Conservation (phyloP, 805 yeast genomes). For the Candida cerambycidarum region DNA sequence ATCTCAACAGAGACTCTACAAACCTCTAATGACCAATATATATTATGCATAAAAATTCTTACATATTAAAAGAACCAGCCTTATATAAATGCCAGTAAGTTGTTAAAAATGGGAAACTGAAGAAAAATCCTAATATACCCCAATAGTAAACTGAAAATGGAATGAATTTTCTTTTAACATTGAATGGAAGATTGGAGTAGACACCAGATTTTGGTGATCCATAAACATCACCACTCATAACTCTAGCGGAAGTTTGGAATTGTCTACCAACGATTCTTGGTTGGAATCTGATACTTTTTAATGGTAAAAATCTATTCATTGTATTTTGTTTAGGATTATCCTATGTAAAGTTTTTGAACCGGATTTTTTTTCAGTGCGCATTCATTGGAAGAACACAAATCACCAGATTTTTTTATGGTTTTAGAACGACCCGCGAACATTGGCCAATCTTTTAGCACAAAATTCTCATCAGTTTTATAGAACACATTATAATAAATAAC, state of each 20-base stretch:
- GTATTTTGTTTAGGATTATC: conserved; percentile 8
- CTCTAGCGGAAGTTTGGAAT: conserved; percentile 49
- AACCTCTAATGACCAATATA: background rate
- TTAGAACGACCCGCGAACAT: conserved; percentile 5
- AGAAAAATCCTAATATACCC: conserved; percentile 61
- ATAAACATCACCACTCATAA: conserved; percentile 29
- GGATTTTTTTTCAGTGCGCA: conserved; percentile 5
- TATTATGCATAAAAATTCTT: conserved; percentile 4
- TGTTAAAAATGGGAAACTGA: conserved; percentile 70
- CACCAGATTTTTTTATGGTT: conserved; percentile 8
- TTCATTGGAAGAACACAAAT: conserved; percentile 11
- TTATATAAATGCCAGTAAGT: conserved; percentile 82
- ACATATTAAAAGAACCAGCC: conserved; percentile 55
- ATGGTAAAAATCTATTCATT: conserved; percentile 15
- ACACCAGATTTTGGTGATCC: conserved; percentile 58
- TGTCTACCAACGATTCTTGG: conserved; percentile 23
- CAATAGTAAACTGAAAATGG: conserved; percentile 84
- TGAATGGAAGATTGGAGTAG: conserved; percentile 91
- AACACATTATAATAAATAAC: conserved; percentile 10
- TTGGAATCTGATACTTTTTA: conserved; percentile 6
- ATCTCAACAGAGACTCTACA: no score
- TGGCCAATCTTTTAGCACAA: conserved; percentile 7
- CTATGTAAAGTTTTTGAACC: background rate
- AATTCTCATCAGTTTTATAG: conserved; percentile 4
- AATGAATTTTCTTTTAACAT: conserved; percentile 82